A percentile compares a stretch with the other conserved stretches of the same genome.
Conservation (phyloP, 164 flowering plant species). For the Euptelea pleiosperma region DNA sequence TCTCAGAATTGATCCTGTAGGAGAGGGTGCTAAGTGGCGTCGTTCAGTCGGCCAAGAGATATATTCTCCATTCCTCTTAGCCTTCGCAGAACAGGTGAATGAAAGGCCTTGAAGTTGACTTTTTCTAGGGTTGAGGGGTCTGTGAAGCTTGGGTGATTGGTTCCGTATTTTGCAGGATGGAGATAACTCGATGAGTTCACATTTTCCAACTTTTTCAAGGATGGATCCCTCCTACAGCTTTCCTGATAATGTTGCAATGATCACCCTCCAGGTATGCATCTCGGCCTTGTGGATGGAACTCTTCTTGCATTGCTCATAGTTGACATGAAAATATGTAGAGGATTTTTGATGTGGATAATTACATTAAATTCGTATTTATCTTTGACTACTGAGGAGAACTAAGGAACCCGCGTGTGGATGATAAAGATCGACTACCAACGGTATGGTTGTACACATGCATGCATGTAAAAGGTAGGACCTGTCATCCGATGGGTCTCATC, state of each 20-base stretch:
- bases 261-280: slow-evolving; percentile 75
- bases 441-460: no score
- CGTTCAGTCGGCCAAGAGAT: slow-evolving; percentile 86
- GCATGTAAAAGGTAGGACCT: no score
- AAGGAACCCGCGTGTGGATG: no score
- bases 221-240: slow-evolving; percentile 64
- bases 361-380: background rate
- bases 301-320: background rate
- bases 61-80: slow-evolving; percentile 89
- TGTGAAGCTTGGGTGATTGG: slow-evolving; percentile 4
- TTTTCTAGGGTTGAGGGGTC: background rate
- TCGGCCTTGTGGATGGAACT: background rate
- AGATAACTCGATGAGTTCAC: slow-evolving; percentile 46
- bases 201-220: slow-evolving; percentile 50
- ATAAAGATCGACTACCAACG: background rate
- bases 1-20: slow-evolving; percentile 66
- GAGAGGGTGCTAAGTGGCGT: slow-evolving; percentile 95
- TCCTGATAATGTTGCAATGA: slow-evolving; percentile 68
- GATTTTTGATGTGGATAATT: background rate
- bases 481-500: background rate
- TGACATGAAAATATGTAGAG: background rate
- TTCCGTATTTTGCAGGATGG: slow-evolving; percentile 52
- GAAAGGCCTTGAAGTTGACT: background rate
- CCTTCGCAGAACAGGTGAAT: slow-evolving; percentile 75
- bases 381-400: no score